Conservation (phyloP, 441 rosid genomes). For the Pelargonium australe region DNA sequence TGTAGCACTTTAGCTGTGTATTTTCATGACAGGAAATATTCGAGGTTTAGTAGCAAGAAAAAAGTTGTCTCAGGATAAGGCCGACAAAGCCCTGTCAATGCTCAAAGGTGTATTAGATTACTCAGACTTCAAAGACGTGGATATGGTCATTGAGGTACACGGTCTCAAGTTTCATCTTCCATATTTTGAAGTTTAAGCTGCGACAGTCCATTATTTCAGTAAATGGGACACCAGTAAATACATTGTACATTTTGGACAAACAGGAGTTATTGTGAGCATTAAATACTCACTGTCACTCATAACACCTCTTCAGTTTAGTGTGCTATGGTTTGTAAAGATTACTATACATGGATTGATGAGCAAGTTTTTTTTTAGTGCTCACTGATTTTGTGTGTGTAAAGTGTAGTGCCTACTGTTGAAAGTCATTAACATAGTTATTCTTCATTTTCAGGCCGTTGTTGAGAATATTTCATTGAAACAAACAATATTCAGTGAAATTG, state of each 20-base stretch:
- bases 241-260: background rate
- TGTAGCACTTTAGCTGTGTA: constrained; percentile 12
- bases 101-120: constrained; percentile 81
- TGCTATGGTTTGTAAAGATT: background rate
- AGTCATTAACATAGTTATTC: constrained; percentile 14
- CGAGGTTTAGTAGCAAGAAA: constrained; percentile 63
- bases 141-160: constrained; percentile 89
- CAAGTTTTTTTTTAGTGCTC: background rate
- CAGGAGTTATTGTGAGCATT: background rate
- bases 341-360: background rate
- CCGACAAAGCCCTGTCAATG: constrained; percentile 65
- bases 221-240: background rate
- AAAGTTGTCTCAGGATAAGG: constrained; percentile 61
- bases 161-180: constrained; percentile 12
- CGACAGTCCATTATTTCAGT: background rate
- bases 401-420: constrained; percentile 2
- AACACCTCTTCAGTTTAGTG: background rate
- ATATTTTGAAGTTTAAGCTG: constrained; percentile 1
- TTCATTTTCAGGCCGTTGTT: constrained; percentile 73
- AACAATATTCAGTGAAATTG: constrained; percentile 72
- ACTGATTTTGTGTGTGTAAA: too few species aligned
- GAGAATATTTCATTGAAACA: constrained; percentile 80
- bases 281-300: background rate
- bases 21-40: constrained; percentile 56
- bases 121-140: constrained; percentile 76